Evolutionary conservation across 345 rosid species (phyloP), one percentile per base, ranked within the genome.

Genomic region (Eucalyptus regnans): DNA sequence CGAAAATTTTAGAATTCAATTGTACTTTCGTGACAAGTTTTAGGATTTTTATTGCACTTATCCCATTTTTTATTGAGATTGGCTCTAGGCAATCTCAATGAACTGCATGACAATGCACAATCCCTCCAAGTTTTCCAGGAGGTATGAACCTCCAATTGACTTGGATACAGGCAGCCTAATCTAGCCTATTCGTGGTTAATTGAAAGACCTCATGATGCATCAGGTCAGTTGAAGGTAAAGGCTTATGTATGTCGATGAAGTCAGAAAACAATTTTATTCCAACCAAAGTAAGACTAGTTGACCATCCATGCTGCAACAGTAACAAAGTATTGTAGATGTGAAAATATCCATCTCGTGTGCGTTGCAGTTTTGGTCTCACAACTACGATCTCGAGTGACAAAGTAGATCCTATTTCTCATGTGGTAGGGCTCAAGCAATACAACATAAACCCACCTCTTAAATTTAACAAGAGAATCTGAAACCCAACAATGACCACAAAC

Each of bases 1-100:
- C 2, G 2, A 52, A 52, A 52, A 52, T 52, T 52, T 52, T 0
- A 52, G 0, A 0, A 20, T 52, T 52, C 10, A 52, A 52, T 52
- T 52, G 0, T 52, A 18, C 9, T 18, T 52, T 18, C 0, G 0
- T 8, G 1, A 52, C 2, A 20, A 20, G 0, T 52, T 52, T 52
- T 52, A 52, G 0, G 10, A 52, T 2, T 52, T 52, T 52, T 52
- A 52, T 52, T 52, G 2, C 10, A 52, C 25, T 52, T 8, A 52
- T 52, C 5, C 5, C 6, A 4, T 56, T 20, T 20, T 56, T 22
- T 6, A 56, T 23, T 9, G 29, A 22, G 62, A 23, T 23, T 23
- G 62, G 62, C 62, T 22, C 62, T 56, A 56, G 27, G 29, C 62
- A 23, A 56, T 56, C 62, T 56, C 29, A 56, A 56, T 56, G 62